Conservation (phyloP, 768 basidiomycete genomes). For the Serendipita sp. region DNA sequence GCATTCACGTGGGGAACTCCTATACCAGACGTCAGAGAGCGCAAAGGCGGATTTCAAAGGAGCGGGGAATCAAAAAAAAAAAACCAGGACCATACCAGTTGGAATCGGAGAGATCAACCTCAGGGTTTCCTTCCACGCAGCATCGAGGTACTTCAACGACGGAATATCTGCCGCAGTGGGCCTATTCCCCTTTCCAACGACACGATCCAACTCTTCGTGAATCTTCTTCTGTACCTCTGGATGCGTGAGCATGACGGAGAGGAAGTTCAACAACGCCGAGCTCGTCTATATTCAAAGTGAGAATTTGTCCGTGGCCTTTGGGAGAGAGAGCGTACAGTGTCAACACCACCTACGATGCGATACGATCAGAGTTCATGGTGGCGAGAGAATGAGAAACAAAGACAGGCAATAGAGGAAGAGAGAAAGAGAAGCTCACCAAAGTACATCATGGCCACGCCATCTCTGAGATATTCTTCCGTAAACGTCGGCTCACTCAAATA, state of each 20-base stretch:
- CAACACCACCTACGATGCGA: background rate
- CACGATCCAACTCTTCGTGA: slow-evolving; percentile 15
- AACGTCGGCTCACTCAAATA: background rate
- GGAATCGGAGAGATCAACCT: background rate
- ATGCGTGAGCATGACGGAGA: slow-evolving; percentile 17
- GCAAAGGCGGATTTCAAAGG: no score
- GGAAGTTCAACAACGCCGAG: background rate
- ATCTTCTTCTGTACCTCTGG: slow-evolving; percentile 13
- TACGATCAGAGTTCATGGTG: no score
- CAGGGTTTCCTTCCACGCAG: background rate
- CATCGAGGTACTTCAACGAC: background rate
- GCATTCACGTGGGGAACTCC: no score
- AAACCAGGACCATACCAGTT: background rate
- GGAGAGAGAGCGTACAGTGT: background rate
- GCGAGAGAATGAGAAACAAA: no score
- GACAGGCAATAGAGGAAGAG: no score
- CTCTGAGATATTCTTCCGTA: background rate
- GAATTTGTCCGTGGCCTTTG: background rate
- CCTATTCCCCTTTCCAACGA: slow-evolving; percentile 13
- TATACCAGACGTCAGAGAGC: no score
- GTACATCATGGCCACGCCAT: background rate
- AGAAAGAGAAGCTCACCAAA: no score
- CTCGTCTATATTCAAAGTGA: background rate
- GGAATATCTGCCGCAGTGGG: slow-evolving; percentile 9
- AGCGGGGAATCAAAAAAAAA: no score